Evolutionary conservation across 1,139 yeast genomes (phyloP), one percentile per base, ranked within the genome.

Genomic region (Komagataea norvegica): DNA sequence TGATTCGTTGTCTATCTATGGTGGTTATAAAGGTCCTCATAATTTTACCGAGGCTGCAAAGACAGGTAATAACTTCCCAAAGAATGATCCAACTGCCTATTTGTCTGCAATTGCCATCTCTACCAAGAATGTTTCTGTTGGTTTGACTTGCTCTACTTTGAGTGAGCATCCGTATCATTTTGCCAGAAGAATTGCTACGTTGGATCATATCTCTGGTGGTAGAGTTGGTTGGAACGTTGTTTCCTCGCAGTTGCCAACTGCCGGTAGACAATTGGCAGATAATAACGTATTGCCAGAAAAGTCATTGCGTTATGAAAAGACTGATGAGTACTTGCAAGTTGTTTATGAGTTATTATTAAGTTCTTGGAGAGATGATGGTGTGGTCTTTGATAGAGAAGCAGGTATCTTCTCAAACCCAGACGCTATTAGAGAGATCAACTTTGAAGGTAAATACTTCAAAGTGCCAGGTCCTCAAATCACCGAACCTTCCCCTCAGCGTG

Each of bases 191-290:
- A 51, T 65, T 42, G 70, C 71, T 7, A 65, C 71, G 1, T 52
- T 67, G 33, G 71, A 66, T 44, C 68, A 66, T 37, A 59, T 68
- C 35, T 62, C 72, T 10, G 63, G 62, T 23, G 72, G 72, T 11
- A 57, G 72, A 52, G 57, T 67, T 36, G 72, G 71, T 9, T 67
- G 72, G 71, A 67, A 67, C 42, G 56, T 67, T 23, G 71, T 67
- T 15, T 59, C 70, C 6, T 62, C 68, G 2, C 64, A 63, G 40
- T 57, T 67, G 42, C 68, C 67, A 37, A 58, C 68, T 42, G 68
- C 71, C 5, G 62, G 68, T 7, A 54, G 67, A 46, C 66, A 67
- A 41, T 48, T 66, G 29, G 46, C 65, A 17, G 60, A 61, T 42
- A 64, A 62, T 3, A 60, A 59, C 31, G 40, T 49, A 4, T 48